Base-by-base conservation (phyloP, 2,329 filamentous ascomycete species). In the Lasiodiplodia theobromae region DNA sequence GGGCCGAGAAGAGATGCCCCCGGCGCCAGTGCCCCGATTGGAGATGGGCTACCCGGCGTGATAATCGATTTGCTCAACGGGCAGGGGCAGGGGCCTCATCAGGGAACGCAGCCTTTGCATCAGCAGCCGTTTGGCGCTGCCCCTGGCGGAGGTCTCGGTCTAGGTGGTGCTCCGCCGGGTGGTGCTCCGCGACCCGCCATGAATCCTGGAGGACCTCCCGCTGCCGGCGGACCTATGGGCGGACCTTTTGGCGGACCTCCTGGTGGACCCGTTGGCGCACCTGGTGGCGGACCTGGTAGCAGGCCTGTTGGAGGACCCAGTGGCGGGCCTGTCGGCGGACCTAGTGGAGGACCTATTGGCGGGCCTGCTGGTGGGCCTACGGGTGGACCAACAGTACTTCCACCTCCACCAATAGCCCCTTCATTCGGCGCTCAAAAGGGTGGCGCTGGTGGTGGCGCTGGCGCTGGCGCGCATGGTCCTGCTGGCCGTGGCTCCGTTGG, bases 141-240 rank as follows among this genome's bases (percentile, higher is more conserved):
- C n/a, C 23, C 38, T 49, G 57, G 57, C 31, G 57, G 37, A n/a
- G 57, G 38, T n/a, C 21, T 14, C n/a, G 57, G 57, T 28, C 51
- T 0, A 11, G 37, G 14, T 47, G 37, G 37, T 5, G 38, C 23
- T 28, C 40, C 25, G 25, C 12, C 16, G 10, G 58, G 40, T 49
- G 58, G 40, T 28, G 28, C 28, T 28, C 28, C 28, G 28, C 28
- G 28, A 28, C 28, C 40, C 18, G 40, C 40, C 40, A 47, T 47
- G 40, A 47, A 47, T n/a, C 40, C n/a, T 47, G 44, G 44, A 18
- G 40, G 40, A 8, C 31, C 31, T 34, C 31, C 8, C 8, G 7
- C 31, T 34, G 31, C 31, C 31, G 31, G 7, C 31, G 31, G 31
- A 34, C 31, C 6, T 34, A 10, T 34, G 6, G 31, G 31, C 28